phyloP scores from a whole-genome alignment of 2,329 filamentous ascomycete genomes.

The Pleoardoris graminearum region DNA sequence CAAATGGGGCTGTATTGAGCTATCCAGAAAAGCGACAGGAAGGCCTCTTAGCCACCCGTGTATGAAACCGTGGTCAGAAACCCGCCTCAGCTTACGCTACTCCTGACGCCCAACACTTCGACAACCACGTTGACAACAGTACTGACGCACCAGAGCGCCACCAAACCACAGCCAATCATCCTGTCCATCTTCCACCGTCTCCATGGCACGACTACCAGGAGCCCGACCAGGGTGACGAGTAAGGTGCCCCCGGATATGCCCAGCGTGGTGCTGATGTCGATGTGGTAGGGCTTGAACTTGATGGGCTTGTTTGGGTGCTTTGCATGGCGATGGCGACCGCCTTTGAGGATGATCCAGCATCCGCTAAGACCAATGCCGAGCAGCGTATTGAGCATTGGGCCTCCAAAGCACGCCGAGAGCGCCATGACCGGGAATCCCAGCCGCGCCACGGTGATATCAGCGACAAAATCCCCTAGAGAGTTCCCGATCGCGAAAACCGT shows the following conservation, averaged over 20 bases:
- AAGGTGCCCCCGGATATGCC: constrained; percentile 84
- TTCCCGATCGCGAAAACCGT: constrained; percentile 98
- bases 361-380: constrained; percentile 92
- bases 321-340: constrained; percentile 65
- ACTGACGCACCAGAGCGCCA: constrained; percentile 78
- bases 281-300: constrained; percentile 75
- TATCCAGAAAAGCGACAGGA: constrained; percentile 11
- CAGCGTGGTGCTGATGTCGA: constrained; percentile 82
- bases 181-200: constrained; percentile 45
- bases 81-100: constrained; percentile 27
- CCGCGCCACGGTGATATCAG: constrained; percentile 89
- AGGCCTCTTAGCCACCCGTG: constrained; percentile 8
- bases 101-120: constrained; percentile 61
- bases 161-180: constrained; percentile 72
- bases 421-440: constrained; percentile 98
- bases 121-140: constrained; percentile 80
- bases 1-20: constrained; percentile 13
- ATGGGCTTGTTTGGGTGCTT: constrained; percentile 69
- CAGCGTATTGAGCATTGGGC: constrained; percentile 95
- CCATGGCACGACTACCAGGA: constrained; percentile 76
- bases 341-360: constrained; percentile 79
- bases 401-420: constrained; percentile 91
- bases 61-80: constrained; percentile 12
- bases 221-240: constrained; percentile 73
- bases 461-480: constrained; percentile 89